phyloP scores from a whole-genome alignment of 1,284 basidiomycete species.

The Kalmanozyma brasiliensis region DNA sequence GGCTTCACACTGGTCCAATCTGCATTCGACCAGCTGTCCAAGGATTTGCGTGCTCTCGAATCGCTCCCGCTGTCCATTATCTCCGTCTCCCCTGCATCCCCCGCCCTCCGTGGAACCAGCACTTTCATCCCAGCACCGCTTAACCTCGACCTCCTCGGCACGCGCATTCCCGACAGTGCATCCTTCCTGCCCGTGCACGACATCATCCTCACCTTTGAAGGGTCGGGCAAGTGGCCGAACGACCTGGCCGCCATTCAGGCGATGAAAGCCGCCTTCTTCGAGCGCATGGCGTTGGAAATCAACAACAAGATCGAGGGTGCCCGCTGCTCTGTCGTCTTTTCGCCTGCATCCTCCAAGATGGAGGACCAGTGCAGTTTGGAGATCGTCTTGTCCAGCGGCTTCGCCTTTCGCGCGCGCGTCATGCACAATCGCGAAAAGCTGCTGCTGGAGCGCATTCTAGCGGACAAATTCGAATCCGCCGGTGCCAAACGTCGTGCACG shows the following conservation, averaged over 20 bases:
- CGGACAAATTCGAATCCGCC: slow-evolving; percentile 67
- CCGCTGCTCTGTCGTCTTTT: slow-evolving; percentile 68
- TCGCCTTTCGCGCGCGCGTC: slow-evolving; percentile 85
- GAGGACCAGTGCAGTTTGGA: slow-evolving; percentile 81
- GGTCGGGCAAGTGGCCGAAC: slow-evolving; percentile 92
- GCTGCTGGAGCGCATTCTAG: slow-evolving; percentile 78
- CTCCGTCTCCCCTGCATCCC: slow-evolving; percentile 76
- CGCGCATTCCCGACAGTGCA: slow-evolving; percentile 62
- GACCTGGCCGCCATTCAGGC: slow-evolving; percentile 92
- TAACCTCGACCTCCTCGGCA: slow-evolving; percentile 58
- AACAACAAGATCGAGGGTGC: slow-evolving; percentile 68
- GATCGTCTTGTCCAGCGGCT: slow-evolving; percentile 82
- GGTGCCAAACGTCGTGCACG: slow-evolving; percentile 72
- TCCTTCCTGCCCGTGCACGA: slow-evolving; percentile 69
- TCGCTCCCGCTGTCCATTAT: slow-evolving; percentile 82
- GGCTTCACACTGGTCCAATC: slow-evolving; percentile 79
- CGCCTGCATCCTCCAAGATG: slow-evolving; percentile 69
- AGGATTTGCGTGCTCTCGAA: slow-evolving; percentile 79
- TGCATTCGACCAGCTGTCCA: slow-evolving; percentile 84
- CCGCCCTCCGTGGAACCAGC: slow-evolving; percentile 82
- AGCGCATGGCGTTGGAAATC: slow-evolving; percentile 59
- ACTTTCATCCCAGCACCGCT: slow-evolving; percentile 77
- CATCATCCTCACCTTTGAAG: slow-evolving; percentile 73
- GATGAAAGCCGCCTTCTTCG: slow-evolving; percentile 86
- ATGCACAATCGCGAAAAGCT: slow-evolving; percentile 87